A percentile compares a stretch with the other conserved stretches of the same genome.
Evolutionary conservation across 164 flowering plant genomes (phyloP).

Genomic region (Saururus chinensis): DNA sequence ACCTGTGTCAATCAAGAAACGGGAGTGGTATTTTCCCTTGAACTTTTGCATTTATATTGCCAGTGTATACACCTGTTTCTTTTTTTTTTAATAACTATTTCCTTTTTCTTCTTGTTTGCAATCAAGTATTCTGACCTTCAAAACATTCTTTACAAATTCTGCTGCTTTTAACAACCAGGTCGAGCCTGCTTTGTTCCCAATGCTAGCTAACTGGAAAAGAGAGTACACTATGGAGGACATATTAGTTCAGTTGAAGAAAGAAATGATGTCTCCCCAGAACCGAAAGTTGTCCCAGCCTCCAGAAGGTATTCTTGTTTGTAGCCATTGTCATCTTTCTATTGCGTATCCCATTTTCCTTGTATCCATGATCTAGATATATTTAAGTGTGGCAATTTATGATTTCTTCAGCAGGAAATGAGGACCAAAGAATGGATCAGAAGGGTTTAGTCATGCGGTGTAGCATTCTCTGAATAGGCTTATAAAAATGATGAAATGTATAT

Average conservation of each 20-base stretch:
- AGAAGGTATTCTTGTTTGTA: conserved; percentile 34
- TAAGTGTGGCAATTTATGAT: background rate
- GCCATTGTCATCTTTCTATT: background rate
- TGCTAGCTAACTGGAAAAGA: conserved; percentile 71
- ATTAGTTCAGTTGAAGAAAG: conserved; percentile 66
- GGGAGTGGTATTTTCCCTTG: conserved; percentile 41
- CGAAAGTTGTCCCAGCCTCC: conserved; percentile 72
- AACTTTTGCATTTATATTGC: background rate
- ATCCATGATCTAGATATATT: background rate
- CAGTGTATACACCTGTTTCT: background rate
- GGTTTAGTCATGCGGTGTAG: conserved; percentile 49
- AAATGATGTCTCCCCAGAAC: conserved; percentile 73
- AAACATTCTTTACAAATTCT: background rate
- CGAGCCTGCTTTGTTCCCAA: conserved; percentile 59
- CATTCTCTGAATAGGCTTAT: conserved; percentile 23
- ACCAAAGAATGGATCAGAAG: conserved; percentile 43
- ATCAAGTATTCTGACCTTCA: background rate
- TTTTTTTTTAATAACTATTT: background rate
- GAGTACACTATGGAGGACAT: conserved; percentile 75
- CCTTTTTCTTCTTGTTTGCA: background rate
- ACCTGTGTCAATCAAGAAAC: conserved; percentile 69
- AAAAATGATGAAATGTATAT: conserved; percentile 3
- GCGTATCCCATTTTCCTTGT: background rate
- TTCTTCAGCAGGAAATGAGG: conserved; percentile 53
- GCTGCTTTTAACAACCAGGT: conserved; percentile 30